A percentile compares a stretch with the other conserved stretches of the same genome.
phyloP scores from a whole-genome alignment of 768 basidiomycete species.

The Infundibulicybe gibba region DNA sequence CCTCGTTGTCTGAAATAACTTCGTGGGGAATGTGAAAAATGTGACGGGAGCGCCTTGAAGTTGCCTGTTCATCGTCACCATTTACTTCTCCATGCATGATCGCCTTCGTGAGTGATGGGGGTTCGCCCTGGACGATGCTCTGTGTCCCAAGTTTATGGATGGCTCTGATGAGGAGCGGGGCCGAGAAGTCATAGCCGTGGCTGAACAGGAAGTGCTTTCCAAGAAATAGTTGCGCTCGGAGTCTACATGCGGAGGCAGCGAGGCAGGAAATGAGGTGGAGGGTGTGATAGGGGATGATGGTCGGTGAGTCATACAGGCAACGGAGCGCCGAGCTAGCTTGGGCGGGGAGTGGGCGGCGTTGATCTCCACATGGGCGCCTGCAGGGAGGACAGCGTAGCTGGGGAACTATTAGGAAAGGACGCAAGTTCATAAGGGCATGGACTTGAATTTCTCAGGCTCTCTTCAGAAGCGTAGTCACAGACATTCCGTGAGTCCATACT shows the following conservation, averaged over 20 bases:
- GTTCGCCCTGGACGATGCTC: slow-evolving; percentile 3
- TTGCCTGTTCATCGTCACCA: too few relatives aligned
- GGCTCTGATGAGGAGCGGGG: slow-evolving; percentile 12
- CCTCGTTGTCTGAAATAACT: slow-evolving; percentile 22
- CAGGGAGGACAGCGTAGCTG: slow-evolving; percentile 16
- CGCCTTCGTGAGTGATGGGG: not conserved
- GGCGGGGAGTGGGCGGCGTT: slow-evolving; percentile 57
- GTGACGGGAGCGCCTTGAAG: slow-evolving; percentile 15
- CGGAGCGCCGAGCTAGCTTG: slow-evolving; percentile 33
- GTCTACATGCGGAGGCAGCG: slow-evolving; percentile 25
- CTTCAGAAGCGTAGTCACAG: too few relatives aligned
- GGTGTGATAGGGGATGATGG: slow-evolving; percentile 29
- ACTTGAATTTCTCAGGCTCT: too few relatives aligned
- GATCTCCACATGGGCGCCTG: slow-evolving; percentile 51
- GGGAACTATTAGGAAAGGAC: not conserved
- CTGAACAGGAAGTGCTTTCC: slow-evolving; percentile 35
- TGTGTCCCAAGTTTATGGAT: slow-evolving; percentile 9
- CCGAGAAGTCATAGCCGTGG: slow-evolving; percentile 30
- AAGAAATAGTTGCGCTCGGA: slow-evolving; percentile 16
- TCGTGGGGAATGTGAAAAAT: slow-evolving; percentile 30
- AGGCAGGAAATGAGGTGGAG: slow-evolving; percentile 46
- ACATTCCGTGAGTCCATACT: slow-evolving; percentile 22
- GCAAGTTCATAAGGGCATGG: too few relatives aligned
- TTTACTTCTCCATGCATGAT: not conserved
- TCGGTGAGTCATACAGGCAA: slow-evolving; percentile 26